Percentiles rank a stretch among this genome's conserved stretches.
Evolutionary conservation across 106 monocot genomes (phyloP).

Genomic region (Acanthochlamys bracteata): DNA sequence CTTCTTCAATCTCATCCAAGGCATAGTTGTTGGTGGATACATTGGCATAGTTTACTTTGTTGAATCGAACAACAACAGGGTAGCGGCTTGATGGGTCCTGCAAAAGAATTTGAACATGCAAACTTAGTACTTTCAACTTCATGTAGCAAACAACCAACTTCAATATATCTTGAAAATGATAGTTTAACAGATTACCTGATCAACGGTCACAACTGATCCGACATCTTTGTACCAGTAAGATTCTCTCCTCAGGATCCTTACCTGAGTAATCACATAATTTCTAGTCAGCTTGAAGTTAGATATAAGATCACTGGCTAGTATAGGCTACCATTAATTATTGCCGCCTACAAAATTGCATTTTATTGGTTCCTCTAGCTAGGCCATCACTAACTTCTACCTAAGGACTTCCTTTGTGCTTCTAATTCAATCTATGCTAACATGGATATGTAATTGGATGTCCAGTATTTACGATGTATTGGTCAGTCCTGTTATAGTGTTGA

Average conservation of each 20-base stretch:
- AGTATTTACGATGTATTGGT: too few relatives aligned
- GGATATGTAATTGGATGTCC: too few relatives aligned
- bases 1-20: conserved; percentile 33
- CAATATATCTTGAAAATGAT: too few relatives aligned
- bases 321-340: not conserved
- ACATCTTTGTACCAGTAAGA: conserved; percentile 42
- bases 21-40: conserved; percentile 41
- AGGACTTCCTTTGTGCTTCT: too few relatives aligned
- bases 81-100: conserved; percentile 34
- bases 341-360: not conserved
- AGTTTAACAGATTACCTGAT: conserved; percentile 17
- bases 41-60: conserved; percentile 35
- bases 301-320: not conserved
- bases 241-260: conserved; percentile 44
- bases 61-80: conserved; percentile 42
- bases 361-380: too few relatives aligned
- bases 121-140: not conserved
- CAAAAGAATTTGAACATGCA: not conserved
- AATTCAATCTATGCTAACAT: too few relatives aligned
- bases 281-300: not conserved
- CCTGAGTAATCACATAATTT: conserved; percentile 12
- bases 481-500: too few relatives aligned
- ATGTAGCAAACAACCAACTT: not conserved
- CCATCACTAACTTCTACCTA: too few relatives aligned
- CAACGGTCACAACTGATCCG: conserved; percentile 40